Conservation (phyloP, 2,329 filamentous ascomycete genomes). For the Sordariomycetes sp. region DNA sequence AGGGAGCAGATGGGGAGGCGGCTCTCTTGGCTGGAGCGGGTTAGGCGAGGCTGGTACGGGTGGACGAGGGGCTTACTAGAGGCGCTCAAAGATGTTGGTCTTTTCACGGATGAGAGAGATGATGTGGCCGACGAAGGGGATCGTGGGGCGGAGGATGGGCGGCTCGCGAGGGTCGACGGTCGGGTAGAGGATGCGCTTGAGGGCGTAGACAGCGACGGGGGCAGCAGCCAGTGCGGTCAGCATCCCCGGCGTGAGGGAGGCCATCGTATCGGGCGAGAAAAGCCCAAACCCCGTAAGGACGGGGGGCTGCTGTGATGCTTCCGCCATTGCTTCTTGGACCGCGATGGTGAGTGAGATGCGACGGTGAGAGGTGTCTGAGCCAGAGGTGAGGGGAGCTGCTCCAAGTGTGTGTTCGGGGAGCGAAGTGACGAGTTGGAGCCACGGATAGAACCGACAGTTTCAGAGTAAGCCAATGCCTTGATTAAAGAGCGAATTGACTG, state of each 20-base stretch:
- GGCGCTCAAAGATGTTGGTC: constrained; percentile 7
- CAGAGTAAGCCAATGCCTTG: no score
- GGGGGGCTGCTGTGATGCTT: neutral
- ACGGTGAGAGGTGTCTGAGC: no score
- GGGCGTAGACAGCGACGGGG: constrained; percentile 1
- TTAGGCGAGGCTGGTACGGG: neutral
- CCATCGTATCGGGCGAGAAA: neutral
- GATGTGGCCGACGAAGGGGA: constrained; percentile 30
- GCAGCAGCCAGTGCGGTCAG: neutral
- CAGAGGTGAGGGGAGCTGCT: no score
- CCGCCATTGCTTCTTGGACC: neutral
- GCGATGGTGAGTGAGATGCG: neutral
- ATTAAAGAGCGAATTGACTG: no score
- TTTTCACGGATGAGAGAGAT: constrained; percentile 20
- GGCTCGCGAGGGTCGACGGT: constrained; percentile 20
- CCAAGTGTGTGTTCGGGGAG: no score
- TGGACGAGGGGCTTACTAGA: constrained; percentile 10
- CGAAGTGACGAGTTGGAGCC: no score
- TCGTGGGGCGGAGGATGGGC: constrained; percentile 20
- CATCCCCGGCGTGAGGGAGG: neutral
- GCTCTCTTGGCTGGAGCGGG: constrained; percentile 11
- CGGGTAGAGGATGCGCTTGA: constrained; percentile 5
- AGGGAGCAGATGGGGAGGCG: constrained; percentile 28
- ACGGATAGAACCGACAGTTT: no score
- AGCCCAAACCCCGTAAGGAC: neutral